Evolutionary conservation across 2,329 filamentous ascomycete species (phyloP).

Genomic region (Aspergillus costaricaensis): DNA sequence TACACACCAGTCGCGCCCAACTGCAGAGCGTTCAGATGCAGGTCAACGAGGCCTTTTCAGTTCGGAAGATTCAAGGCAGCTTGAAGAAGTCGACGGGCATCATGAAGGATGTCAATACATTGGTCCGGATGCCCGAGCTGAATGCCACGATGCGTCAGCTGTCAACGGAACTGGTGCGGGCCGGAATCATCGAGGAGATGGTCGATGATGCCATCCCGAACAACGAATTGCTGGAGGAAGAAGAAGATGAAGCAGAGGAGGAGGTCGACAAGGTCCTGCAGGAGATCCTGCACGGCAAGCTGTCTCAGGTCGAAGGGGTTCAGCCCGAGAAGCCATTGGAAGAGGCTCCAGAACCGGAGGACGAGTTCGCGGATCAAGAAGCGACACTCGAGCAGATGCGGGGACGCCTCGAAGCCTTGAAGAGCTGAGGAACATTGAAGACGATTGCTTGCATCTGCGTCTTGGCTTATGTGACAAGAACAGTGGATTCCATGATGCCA

Average conservation of each 20-base stretch:
- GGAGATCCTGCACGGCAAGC: conserved; percentile 82
- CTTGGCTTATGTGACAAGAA: not conserved
- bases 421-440: conserved; percentile 63
- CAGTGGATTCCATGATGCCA: not conserved
- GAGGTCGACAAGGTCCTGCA: conserved; percentile 93
- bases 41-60: conserved; percentile 92
- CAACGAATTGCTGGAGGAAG: conserved; percentile 67
- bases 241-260: conserved; percentile 74
- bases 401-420: conserved; percentile 82
- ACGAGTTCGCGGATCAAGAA: conserved; percentile 83
- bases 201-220: conserved; percentile 80
- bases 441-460: not conserved
- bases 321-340: conserved; percentile 57
- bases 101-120: conserved; percentile 93
- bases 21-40: conserved; percentile 94
- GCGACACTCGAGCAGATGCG: conserved; percentile 94
- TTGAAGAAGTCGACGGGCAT: conserved; percentile 84
- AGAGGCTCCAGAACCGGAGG: conserved; percentile 57
- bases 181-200: conserved; percentile 98
- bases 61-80: conserved; percentile 92
- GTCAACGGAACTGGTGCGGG: conserved; percentile 83
- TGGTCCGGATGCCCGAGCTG: conserved; percentile 82
- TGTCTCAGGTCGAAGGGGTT: conserved; percentile 65
- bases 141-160: conserved; percentile 87
- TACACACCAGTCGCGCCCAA: conserved; percentile 87